A percentile compares a stretch with the other conserved stretches of the same genome.
These are phyloP conservation scores for Crepidotus variabilis DNA, from an alignment of 768 basidiomycete genomes.

Conservation along the genomic window DNA sequence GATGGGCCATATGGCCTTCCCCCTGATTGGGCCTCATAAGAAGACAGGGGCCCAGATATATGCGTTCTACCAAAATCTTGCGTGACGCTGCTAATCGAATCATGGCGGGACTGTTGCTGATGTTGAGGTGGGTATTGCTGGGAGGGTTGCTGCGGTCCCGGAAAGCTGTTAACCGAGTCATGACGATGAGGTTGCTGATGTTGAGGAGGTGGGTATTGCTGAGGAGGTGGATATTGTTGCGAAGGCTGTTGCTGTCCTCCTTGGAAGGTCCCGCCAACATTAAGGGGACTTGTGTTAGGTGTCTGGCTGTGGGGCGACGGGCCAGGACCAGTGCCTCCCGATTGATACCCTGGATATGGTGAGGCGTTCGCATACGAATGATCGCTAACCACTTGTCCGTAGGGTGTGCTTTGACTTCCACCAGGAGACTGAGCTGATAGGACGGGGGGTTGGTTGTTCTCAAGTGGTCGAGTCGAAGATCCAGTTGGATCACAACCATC, in stretches of 20 bases:
- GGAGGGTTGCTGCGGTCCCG: too few species aligned
- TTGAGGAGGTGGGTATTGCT: not conserved
- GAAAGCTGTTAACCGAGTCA: conserved; percentile 26
- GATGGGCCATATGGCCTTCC: conserved; percentile 11
- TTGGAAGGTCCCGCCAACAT: not conserved
- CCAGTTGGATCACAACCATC: not conserved
- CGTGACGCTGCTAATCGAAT: conserved; percentile 27
- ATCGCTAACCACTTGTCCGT: not conserved
- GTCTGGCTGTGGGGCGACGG: not conserved
- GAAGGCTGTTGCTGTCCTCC: too few species aligned
- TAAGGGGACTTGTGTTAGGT: not conserved
- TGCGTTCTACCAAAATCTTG: conserved; percentile 31
- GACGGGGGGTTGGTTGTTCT: not conserved
- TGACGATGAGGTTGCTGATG: conserved; percentile 8
- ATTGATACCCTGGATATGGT: not conserved
- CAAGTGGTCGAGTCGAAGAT: not conserved
- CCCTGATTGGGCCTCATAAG: not conserved
- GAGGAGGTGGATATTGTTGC: not conserved
- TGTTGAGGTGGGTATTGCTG: not conserved
- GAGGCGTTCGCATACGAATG: not conserved
- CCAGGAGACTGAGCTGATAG: not conserved
- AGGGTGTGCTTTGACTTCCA: not conserved
- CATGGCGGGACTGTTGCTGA: conserved; percentile 10
- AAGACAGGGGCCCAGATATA: not conserved
- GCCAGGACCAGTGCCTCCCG: not conserved